Conservation (phyloP, 2,329 filamentous ascomycete species). For the Corynespora cassiicola region DNA sequence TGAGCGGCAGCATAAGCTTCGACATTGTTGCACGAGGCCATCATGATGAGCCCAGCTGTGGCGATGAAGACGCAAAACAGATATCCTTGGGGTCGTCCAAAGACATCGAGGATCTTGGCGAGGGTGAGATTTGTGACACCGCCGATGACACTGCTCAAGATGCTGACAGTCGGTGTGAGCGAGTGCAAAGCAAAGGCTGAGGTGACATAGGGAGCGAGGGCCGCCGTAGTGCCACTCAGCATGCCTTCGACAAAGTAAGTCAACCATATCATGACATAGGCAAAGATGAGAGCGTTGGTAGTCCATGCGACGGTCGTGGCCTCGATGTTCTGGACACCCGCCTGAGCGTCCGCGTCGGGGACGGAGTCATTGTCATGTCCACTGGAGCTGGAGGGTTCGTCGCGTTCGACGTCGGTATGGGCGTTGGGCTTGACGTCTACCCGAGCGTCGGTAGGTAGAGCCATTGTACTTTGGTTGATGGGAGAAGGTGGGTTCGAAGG, state of each 20-base stretch:
- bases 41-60: conserved; percentile 61
- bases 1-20: conserved; percentile 67
- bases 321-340: conserved; percentile 41
- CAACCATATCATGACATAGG: conserved; percentile 46
- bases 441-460: too few species aligned
- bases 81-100: conserved; percentile 45
- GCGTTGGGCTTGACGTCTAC: conserved; percentile 6
- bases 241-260: conserved; percentile 55
- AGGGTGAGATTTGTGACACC: conserved; percentile 44
- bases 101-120: conserved; percentile 48
- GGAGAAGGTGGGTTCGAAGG: too few species aligned
- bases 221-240: conserved; percentile 46
- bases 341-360: conserved; percentile 13
- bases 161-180: conserved; percentile 37
- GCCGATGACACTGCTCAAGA: conserved; percentile 40
- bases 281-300: conserved; percentile 28
- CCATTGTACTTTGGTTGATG: too few species aligned
- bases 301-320: conserved; percentile 44
- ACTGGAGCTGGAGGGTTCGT: background rate
- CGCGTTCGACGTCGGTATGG: background rate
- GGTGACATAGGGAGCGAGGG: conserved; percentile 44
- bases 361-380: background rate
- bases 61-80: conserved; percentile 25
- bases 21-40: conserved; percentile 67
- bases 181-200: conserved; percentile 40